Evolutionary conservation across 129 eudicot species (phyloP).

Genomic region (Saposhnikovia divaricata): DNA sequence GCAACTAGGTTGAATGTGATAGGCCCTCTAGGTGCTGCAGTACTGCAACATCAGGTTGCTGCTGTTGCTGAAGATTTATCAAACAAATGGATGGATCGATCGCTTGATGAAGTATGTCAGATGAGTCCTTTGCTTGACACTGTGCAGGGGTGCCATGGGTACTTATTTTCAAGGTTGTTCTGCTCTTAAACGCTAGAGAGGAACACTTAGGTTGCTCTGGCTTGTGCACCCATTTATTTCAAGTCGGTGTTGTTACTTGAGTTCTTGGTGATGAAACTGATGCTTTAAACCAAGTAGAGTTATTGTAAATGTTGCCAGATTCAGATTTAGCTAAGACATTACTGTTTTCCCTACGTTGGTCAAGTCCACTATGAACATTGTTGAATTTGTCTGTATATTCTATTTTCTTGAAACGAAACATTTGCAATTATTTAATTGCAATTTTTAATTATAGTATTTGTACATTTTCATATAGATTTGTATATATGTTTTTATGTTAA

Average conservation of each 20-base stretch:
- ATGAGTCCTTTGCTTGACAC: constrained; percentile 85
- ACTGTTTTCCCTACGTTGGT: not conserved
- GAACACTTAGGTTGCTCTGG: not conserved
- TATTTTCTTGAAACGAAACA: not conserved
- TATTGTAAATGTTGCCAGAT: not conserved
- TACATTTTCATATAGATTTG: not conserved
- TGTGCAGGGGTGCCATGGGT: constrained; percentile 80
- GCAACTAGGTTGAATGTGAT: constrained; percentile 84
- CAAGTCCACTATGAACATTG: not conserved
- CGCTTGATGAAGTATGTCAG: constrained; percentile 76
- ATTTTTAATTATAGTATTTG: not conserved
- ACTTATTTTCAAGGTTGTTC: constrained; percentile 89
- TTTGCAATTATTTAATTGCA: not conserved
- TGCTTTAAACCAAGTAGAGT: not conserved
- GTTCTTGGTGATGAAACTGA: not conserved
- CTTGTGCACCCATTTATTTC: not conserved
- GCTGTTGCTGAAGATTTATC: constrained; percentile 49
- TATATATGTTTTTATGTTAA: not conserved
- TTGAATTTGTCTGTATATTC: not conserved
- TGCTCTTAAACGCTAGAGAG: constrained; percentile 46
- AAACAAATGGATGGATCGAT: constrained; percentile 73
- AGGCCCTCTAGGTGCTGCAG: constrained; percentile 84
- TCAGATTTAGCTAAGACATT: not conserved
- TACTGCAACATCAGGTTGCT: constrained; percentile 69
- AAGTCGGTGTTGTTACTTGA: not conserved